Base-by-base conservation (phyloP, 306 rosid genomes). In the Cyamopsis tetragonoloba region DNA sequence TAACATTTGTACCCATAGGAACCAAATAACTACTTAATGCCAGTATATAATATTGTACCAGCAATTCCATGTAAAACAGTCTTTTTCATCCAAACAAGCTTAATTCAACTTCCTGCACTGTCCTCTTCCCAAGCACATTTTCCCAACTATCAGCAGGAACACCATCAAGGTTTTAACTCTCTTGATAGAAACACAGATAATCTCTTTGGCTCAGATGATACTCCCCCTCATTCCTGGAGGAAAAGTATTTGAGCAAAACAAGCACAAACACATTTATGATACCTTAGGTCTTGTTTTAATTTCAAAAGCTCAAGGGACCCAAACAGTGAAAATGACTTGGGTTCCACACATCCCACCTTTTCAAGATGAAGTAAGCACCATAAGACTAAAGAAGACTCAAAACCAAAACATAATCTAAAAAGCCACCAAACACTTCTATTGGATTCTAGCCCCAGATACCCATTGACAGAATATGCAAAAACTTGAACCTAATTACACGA, bases 221-320 rank as follows among this genome's bases (percentile, higher is more conserved):
- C 15, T 3, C 6, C 20, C 53, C 20, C 23, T 5, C 24, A 34
- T 10, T 13, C 43, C 20, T 17, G 13, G 37, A 62, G 51, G 7
- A 38, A 41, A 41, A 3, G 4, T 19, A 26, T 55, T 37, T 17
- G 26, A 66, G 35, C 4, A 22, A 8, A 43, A 17, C 49, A 44
- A 57, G 23, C 28, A 28, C 19, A 64, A 27, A 39, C 30, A 30
- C 10, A 39, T 32, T 46, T 17, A 57, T 10, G 50, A 42, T 28
- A 28, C 13, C 37, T 27, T 23, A 35, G 23, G 41, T 34, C 57
- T 27, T 46, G 47, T 11, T 44, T 42, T 6, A 50, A 68, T 53
- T 68, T 55, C 68, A 43, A 73, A 56, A 68, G 18, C 35, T 70
- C 27, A 51, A 42, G 68, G 17, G 15, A 13, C 41, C 37, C 10